Conservation (phyloP, 2,329 filamentous ascomycete genomes). For the Colletotrichum sp. region DNA sequence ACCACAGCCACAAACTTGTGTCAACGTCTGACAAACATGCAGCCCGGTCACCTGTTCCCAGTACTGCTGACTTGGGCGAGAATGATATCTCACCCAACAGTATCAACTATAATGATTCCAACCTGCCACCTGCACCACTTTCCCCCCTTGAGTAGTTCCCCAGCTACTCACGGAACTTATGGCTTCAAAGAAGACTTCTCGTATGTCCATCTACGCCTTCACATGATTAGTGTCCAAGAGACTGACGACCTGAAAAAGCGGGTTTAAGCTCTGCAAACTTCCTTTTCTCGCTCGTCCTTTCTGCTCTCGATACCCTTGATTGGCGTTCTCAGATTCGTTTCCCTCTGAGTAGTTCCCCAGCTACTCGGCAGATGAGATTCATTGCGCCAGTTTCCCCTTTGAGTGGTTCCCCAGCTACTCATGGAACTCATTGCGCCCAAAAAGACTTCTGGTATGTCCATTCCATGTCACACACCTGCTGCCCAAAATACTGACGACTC, state of each 20-base stretch:
- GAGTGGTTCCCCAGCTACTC: too few relatives aligned
- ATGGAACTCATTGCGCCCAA: too few relatives aligned
- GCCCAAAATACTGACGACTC: not conserved
- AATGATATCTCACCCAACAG: not conserved
- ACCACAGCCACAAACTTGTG: not conserved
- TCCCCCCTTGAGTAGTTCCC: slow-evolving; percentile 6
- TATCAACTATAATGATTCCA: not conserved
- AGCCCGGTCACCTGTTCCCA: not conserved
- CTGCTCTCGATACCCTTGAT: not conserved
- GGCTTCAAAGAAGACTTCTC: not conserved
- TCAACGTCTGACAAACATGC: not conserved
- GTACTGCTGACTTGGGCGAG: not conserved
- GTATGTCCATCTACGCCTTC: not conserved
- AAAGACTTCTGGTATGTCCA: not conserved
- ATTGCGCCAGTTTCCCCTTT: too few relatives aligned
- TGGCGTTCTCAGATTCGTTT: not conserved
- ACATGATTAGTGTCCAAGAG: not conserved
- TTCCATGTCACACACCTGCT: not conserved
- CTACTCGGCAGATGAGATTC: too few relatives aligned
- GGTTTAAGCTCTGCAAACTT: not conserved
- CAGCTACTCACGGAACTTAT: not conserved
- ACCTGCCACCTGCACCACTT: not conserved
- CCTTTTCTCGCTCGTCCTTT: not conserved
- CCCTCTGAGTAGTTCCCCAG: too few relatives aligned
- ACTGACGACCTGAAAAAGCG: not conserved